Evolutionary conservation across 2,329 filamentous ascomycete genomes (phyloP), one percentile per base, ranked within the genome.

Genomic region (Stemphylium lycopersici): DNA sequence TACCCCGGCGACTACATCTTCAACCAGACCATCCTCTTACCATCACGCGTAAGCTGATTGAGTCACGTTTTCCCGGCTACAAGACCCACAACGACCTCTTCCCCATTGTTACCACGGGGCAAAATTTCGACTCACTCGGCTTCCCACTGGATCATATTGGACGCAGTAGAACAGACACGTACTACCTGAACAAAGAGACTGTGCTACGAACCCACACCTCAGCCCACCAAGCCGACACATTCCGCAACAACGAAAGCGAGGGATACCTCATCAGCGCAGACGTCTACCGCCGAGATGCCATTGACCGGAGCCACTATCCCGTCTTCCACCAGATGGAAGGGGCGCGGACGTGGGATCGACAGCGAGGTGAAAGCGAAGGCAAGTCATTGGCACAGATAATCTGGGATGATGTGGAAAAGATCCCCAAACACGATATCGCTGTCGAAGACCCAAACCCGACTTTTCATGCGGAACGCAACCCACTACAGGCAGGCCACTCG

Each of bases 321-420:
- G 87, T 96, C 54, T 99, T 99, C 76, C 95, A 99, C 77, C 95
- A 99, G 78, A 98, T 98, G 93, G 95, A 99, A 75, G 93, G 92
- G 11, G 93, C 93, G 7, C 84, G 89, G 65, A 88, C 92, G 48
- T 99, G 95, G 93, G 89, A 95, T 70, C 85, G 91, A 8, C 80
- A 72, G 24, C 83, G 79, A 72, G 84, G 84, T 39, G 81, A 79
- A 49, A 79, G 66, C 12, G 60, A 66, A 34, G 68, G 72, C 16
- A 69, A 66, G 42, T 58, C 76, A 55, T 73, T 92, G 15, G 84
- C 84, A 1, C 79, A 84, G 13, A 83, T 85, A 11, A 87, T 98
- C 6, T 84, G 83, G 78, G 82, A 82, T 32, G 91, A 96, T 69
- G 65, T 96, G 24, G 84, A 86, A 48, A 81, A 78, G 48, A 82